Evolutionary conservation across 257 asterid genomes (phyloP), one percentile per base, ranked within the genome.

Genomic region (Solanum pinnatisectum): DNA sequence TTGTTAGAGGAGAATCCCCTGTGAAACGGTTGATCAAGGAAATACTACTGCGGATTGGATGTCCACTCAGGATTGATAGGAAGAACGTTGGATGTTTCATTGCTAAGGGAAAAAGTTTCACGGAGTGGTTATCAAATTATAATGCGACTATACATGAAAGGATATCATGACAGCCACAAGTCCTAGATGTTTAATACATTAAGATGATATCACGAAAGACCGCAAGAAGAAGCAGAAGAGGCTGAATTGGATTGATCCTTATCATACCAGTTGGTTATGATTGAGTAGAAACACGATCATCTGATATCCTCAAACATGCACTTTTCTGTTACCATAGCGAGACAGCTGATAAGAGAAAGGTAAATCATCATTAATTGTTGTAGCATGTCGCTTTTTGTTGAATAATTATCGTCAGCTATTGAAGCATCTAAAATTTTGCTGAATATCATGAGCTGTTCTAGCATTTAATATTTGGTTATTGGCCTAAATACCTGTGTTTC

Each of bases 61-160:
- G 98, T 87, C 99, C 99, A 1, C 90, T 96, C 93, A 94, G 92
- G 91, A 91, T 95, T 67, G 98, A 96, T 86, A 89, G 98, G 92
- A 94, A 92, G 88, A 96, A 94, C 59, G 39, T 87, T 65, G 99
- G 99, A 72, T 96, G 98, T 92, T 96, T 95, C 72, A 89, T 93
- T 89, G 93, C 88, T 84, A 97, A 94, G 92, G 99, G 99, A 37
- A 95, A 90, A 42, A 63, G 27, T 84, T 89, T 97, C 87, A 93
- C 89, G 92, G 94, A 94, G 39, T 96, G 99, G 98, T 74, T 95
- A 87, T 88, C 88, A 60, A 60, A 56, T 68, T 76, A 76, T 60
- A 83, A 87, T 83, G 76, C 74, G 81, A 37, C 44, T 46, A 46
- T 30, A 18, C 70, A 30, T 81, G 85, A 81, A 81, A 81, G 70